Conservation (phyloP, 2,329 filamentous ascomycete species). For the Pseudocercospora pini-densiflorae region DNA sequence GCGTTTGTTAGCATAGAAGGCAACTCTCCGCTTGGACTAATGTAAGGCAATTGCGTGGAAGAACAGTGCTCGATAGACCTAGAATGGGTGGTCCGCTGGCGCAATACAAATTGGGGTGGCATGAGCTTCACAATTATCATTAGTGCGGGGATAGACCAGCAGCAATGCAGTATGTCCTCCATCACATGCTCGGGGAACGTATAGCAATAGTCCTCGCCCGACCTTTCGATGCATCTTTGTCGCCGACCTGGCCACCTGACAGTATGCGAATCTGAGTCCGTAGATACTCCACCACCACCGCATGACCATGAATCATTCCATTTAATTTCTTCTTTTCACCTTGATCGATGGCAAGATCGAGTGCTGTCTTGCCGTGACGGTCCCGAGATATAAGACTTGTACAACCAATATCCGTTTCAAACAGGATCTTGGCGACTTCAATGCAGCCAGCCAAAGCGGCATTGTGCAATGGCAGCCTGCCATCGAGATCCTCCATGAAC, state of each 20-base stretch:
- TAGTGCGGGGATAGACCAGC: background rate
- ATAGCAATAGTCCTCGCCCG: background rate
- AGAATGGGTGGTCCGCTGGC: too few species aligned
- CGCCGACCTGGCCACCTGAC: background rate
- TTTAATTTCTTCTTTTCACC: background rate
- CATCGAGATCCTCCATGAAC: background rate
- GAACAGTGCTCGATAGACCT: too few species aligned
- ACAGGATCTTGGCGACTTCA: background rate
- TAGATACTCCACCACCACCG: background rate
- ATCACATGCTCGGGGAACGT: background rate
- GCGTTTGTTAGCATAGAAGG: background rate
- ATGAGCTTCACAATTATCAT: background rate
- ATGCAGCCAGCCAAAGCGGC: background rate
- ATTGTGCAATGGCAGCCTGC: background rate
- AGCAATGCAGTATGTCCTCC: background rate
- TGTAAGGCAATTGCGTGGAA: too few species aligned
- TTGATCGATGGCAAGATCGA: slow-evolving; percentile 5
- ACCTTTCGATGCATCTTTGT: background rate
- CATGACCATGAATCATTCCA: background rate
- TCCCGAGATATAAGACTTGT: background rate
- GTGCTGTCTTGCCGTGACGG: slow-evolving; percentile 3
- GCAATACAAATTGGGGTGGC: too few species aligned
- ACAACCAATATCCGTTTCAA: background rate
- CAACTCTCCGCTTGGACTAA: too few species aligned
- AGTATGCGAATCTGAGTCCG: background rate